These are phyloP conservation scores for Heliamphora exappendiculata DNA, from an alignment of 148 eudicot species.

Conservation along the genomic window DNA sequence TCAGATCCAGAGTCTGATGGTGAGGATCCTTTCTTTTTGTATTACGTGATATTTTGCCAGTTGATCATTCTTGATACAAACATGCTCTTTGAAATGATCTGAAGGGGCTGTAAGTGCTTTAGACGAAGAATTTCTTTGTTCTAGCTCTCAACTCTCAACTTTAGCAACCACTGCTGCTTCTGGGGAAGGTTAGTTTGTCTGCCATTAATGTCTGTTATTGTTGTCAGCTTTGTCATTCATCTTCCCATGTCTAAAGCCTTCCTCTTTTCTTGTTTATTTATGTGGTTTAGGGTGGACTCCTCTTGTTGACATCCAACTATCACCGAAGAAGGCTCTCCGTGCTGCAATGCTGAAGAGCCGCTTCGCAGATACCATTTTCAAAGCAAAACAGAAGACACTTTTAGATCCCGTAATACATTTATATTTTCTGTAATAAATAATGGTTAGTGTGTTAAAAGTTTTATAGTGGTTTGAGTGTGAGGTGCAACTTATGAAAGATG, in stretches of 20 bases:
- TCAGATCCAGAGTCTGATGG: constrained; percentile 38
- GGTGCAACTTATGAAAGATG: background rate
- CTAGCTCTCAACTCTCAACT: constrained; percentile 14
- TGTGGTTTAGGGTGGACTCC: constrained; percentile 34
- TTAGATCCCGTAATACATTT: constrained; percentile 31
- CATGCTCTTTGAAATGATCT: constrained; percentile 16
- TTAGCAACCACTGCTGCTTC: constrained; percentile 19
- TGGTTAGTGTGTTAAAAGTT: background rate
- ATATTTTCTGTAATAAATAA: background rate
- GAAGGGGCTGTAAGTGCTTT: constrained; percentile 40
- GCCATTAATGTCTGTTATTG: background rate
- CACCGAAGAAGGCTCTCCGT: constrained; percentile 69
- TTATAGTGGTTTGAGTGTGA: background rate
- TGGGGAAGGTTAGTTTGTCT: constrained; percentile 37
- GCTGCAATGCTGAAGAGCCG: constrained; percentile 77
- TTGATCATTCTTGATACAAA: background rate
- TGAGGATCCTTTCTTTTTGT: constrained; percentile 17
- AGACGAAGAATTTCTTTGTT: constrained; percentile 26
- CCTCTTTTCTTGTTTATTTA: background rate
- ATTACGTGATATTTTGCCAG: background rate
- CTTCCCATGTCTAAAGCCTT: background rate
- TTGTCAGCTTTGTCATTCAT: background rate
- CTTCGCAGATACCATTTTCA: constrained; percentile 67
- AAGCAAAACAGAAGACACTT: constrained; percentile 56
- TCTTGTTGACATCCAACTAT: constrained; percentile 33